Base-by-base conservation (phyloP, 1,139 yeast genomes). In the Arxiozyma slooffiae region DNA sequence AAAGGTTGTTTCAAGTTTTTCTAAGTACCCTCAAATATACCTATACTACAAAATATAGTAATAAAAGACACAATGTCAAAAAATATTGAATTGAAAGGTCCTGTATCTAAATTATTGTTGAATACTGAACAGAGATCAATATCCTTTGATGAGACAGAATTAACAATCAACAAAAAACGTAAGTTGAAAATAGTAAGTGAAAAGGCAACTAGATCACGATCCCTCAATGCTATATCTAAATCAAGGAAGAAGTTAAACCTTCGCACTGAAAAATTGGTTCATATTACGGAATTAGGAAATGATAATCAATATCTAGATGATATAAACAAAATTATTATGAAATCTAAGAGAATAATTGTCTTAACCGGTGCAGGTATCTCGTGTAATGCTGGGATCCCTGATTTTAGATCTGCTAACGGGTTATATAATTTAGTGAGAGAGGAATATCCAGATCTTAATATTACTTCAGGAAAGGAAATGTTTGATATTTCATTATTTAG, bases 321-420 rank as follows among this genome's bases (percentile, higher is more conserved):
- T 48, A 63, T 65, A 6, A 61, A 59, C 51, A 59, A 57, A 44
- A 46, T 56, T 26, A 51, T 67, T 37, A 55, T 54, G 30, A 60
- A 61, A 48, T 60, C 72, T 47, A 75, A 75, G 54, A 79, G 75
- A 61, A 71, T 82, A 44, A 71, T 82, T 14, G 74, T 82, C 8
- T 67, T 89, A 51, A 88, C 97, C 0, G 97, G 97, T 8, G 97
- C 97, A 1, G 97, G 97, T 1, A 87, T 90, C 52, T 87, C 96
- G 24, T 88, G 97, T 66, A 88, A 86, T 65, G 97, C 97, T 0
- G 97, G 97, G 0, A 90, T 90, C 50, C 97, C 97, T 1, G 97
- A 90, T 66, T 90, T 90, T 67, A 75, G 97, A 52, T 85, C 95
- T 1, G 73, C 81, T 20, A 81, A 84, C 57, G 97, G 97, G 1